Evolutionary conservation across 1,284 basidiomycete genomes (phyloP).

Genomic region (Phenoliferia sp.): DNA sequence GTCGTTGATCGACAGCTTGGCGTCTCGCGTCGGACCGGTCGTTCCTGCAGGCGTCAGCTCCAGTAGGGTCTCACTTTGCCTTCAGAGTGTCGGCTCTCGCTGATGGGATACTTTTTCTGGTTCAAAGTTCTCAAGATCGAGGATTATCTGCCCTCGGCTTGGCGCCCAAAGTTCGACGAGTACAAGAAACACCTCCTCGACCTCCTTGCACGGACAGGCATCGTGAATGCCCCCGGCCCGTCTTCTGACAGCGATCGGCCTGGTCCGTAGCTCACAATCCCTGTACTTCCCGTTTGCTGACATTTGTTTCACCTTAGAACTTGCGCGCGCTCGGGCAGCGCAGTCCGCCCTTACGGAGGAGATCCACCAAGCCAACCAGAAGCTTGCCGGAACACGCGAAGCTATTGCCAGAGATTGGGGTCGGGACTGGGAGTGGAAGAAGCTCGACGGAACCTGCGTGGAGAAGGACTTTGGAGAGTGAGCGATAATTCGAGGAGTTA

Average conservation of each 20-base stretch:
- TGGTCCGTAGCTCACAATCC: neutral
- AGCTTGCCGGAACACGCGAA: conserved; percentile 48
- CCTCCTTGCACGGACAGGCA: conserved; percentile 62
- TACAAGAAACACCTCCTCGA: conserved; percentile 61
- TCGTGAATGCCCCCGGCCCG: conserved; percentile 45
- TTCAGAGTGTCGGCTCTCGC: neutral
- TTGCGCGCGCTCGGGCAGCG: conserved; percentile 51
- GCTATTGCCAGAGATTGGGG: conserved; percentile 66
- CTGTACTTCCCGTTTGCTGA: neutral
- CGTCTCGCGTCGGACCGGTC: conserved; percentile 15
- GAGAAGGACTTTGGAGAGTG: conserved; percentile 81
- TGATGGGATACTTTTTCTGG: neutral
- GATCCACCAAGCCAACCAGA: conserved; percentile 57
- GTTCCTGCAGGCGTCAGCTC: conserved; percentile 8
- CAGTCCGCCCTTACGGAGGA: conserved; percentile 44
- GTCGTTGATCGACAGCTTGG: conserved; percentile 46
- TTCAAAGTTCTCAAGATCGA: conserved; percentile 71
- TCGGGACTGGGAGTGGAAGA: conserved; percentile 87
- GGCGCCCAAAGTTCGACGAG: conserved; percentile 70
- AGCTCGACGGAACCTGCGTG: conserved; percentile 77
- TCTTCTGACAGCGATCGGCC: conserved; percentile 20
- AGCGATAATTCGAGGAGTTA: conserved; percentile 48
- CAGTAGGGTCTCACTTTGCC: conserved; percentile 14
- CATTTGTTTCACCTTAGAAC: conserved; percentile 26
- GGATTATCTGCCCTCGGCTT: conserved; percentile 78